A percentile compares a stretch with the other conserved stretches of the same genome.
These are phyloP conservation scores for Globisporangium radiosum DNA, from an alignment of 352 stramenopile species.

Conservation along the genomic window DNA sequence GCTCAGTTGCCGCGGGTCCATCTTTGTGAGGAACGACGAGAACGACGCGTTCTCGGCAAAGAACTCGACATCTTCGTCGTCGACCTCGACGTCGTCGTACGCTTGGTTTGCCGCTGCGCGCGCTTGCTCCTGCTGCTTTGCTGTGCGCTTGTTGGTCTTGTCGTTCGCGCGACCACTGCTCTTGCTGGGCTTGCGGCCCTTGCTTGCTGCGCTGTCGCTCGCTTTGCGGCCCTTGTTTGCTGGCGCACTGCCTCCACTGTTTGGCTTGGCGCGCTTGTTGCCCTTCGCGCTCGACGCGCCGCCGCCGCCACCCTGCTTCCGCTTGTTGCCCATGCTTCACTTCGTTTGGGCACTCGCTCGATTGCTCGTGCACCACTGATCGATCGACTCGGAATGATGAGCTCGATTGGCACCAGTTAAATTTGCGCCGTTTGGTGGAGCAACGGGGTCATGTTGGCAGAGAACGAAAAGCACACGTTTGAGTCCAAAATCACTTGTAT, in stretches of 20 bases:
- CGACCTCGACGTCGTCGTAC: slow-evolving; percentile 59
- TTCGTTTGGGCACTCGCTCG: background rate
- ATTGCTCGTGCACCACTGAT: background rate
- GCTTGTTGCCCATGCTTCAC: slow-evolving; percentile 24
- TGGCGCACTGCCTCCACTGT: slow-evolving; percentile 3
- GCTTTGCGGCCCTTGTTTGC: slow-evolving; percentile 19
- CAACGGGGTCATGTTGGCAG: background rate
- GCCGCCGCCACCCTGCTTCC: slow-evolving; percentile 19
- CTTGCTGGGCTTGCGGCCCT: slow-evolving; percentile 3
- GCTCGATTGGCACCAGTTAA: background rate
- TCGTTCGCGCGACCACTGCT: background rate
- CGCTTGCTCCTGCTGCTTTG: slow-evolving; percentile 21
- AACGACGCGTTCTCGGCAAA: slow-evolving; percentile 67
- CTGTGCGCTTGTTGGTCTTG: background rate
- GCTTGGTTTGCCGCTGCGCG: slow-evolving; percentile 15
- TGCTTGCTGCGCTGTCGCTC: slow-evolving; percentile 6
- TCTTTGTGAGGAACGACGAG: slow-evolving; percentile 71
- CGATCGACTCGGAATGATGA: background rate
- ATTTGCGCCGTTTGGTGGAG: background rate
- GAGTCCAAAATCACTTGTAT: background rate
- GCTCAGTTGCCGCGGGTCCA: slow-evolving; percentile 62
- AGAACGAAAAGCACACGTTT: background rate
- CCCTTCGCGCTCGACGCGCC: slow-evolving; percentile 23
- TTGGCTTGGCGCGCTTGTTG: slow-evolving; percentile 26
- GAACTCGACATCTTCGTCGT: slow-evolving; percentile 74